Base-by-base conservation (phyloP, 345 rosid species). In the Salix viminalis region DNA sequence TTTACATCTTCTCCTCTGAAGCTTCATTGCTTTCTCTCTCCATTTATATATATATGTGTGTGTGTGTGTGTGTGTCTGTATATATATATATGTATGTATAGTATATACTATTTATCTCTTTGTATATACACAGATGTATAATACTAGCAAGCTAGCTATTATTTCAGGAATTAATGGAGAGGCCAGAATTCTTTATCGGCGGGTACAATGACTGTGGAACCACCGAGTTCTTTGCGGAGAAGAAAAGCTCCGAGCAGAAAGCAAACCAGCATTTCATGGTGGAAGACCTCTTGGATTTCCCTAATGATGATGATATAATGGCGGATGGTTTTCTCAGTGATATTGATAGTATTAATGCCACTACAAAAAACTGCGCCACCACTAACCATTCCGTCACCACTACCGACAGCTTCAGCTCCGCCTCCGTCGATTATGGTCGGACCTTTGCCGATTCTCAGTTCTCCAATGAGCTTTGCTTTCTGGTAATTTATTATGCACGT, bases 251-350 rank as follows among this genome's bases (percentile, higher is more conserved):
- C 2, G 86, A 85, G 34, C 86, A 73, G 60, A 86, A 88, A 58
- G 44, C 71, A 4, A 54, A 75, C 2, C 91, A 88, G 41, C 83
- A 81, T 54, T 91, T 89, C 83, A 82, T 81, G 28, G 84, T 91
- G 16, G 93, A 91, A 65, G 96, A 91, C 80, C 93, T 91, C 67
- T 85, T 91, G 13, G 88, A 89, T 76, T 91, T 91, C 73, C 86
- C 96, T 14, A 89, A 88, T 75, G 93, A 87, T 1, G 92, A 76
- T 26, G 80, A 91, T 50, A 80, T 78, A 26, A 42, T 79, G 16
- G 71, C 71, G 83, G 86, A 67, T 16, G 74, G 81, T 70, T 84
- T 86, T 69, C 76, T 89, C 36, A 44, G 50, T 44, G 50, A 44
- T 13, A 44, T 44, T 44, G 50, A 44, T 13, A 11, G 50, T 0